A percentile compares a stretch with the other conserved stretches of the same genome.
These are phyloP conservation scores for Tulasnella sp. DNA, from an alignment of 768 basidiomycete genomes.

Conservation along the genomic window DNA sequence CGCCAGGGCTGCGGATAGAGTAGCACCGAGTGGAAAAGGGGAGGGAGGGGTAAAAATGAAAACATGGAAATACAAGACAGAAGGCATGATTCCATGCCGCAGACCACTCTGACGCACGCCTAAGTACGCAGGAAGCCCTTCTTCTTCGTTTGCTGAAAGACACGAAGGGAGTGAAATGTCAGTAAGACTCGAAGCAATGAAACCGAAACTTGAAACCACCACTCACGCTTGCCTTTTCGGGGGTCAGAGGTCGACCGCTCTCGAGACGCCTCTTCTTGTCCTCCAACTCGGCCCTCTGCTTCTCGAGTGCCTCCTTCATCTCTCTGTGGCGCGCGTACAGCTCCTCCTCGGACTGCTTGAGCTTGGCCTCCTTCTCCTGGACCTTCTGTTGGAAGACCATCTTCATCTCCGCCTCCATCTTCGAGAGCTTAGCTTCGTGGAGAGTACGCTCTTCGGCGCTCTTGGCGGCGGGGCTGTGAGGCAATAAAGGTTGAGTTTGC, in stretches of 20 bases:
- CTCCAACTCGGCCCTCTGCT: constrained; percentile 91
- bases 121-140: constrained; percentile 73
- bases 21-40: constrained; percentile 9
- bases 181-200: neutral
- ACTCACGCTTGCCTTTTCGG: constrained; percentile 82
- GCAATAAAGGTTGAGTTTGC: constrained; percentile 12
- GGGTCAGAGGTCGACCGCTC: constrained; percentile 89
- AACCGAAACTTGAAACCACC: neutral
- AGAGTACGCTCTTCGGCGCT: constrained; percentile 93
- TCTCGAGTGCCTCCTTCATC: constrained; percentile 99
- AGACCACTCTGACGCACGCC: constrained; percentile 29
- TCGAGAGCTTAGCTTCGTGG: constrained; percentile 95
- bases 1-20: neutral
- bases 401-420: constrained; percentile 99
- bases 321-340: constrained; percentile 97
- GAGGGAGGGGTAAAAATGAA: neutral
- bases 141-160: constrained; percentile 55
- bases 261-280: constrained; percentile 98
- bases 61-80: constrained; percentile 20
- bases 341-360: constrained; percentile 99
- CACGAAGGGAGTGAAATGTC: neutral
- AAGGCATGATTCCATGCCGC: neutral
- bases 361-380: constrained; percentile 96
- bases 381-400: constrained; percentile 99
- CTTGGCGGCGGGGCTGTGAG: constrained; percentile 81